Percentiles rank a stretch among this genome's conserved stretches.
Evolutionary conservation across 768 basidiomycete species (phyloP).

Genomic region (Zangia roseola): DNA sequence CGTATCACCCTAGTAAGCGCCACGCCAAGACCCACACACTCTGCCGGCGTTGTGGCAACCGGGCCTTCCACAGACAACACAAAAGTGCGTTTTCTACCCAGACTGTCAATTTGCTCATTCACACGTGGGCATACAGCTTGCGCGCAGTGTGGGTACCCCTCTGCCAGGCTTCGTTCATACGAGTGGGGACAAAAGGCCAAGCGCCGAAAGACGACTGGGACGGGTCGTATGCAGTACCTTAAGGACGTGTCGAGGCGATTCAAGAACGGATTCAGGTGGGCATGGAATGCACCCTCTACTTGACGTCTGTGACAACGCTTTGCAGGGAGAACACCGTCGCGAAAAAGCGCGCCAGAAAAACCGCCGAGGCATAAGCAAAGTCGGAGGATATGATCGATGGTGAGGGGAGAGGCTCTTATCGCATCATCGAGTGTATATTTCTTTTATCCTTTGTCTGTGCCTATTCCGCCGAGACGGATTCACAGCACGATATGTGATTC

Average conservation of each 20-base stretch:
- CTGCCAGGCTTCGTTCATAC: constrained; percentile 92
- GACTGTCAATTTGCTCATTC: not conserved
- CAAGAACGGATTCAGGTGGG: constrained; percentile 96
- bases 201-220: constrained; percentile 99
- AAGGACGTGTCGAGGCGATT: constrained; percentile 91
- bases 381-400: not conserved
- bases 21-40: constrained; percentile 97
- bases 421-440: constrained; percentile 15
- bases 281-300: constrained; percentile 13
- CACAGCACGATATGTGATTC: constrained; percentile 18
- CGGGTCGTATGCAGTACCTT: constrained; percentile 92
- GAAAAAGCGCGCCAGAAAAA: constrained; percentile 73
- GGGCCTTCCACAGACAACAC: constrained; percentile 98
- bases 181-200: constrained; percentile 99
- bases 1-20: constrained; percentile 59
- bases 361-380: constrained; percentile 44
- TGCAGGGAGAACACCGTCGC: constrained; percentile 87
- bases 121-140: constrained; percentile 57
- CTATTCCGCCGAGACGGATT: constrained; percentile 2
- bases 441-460: constrained; percentile 11
- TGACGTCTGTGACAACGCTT: not conserved
- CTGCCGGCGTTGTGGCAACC: constrained; percentile 94
- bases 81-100: constrained; percentile 61
- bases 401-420: not conserved
- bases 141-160: constrained; percentile 94